These are phyloP conservation scores for Colletotrichum falcatum DNA, from an alignment of 2,329 filamentous ascomycete genomes.

Conservation along the genomic window DNA sequence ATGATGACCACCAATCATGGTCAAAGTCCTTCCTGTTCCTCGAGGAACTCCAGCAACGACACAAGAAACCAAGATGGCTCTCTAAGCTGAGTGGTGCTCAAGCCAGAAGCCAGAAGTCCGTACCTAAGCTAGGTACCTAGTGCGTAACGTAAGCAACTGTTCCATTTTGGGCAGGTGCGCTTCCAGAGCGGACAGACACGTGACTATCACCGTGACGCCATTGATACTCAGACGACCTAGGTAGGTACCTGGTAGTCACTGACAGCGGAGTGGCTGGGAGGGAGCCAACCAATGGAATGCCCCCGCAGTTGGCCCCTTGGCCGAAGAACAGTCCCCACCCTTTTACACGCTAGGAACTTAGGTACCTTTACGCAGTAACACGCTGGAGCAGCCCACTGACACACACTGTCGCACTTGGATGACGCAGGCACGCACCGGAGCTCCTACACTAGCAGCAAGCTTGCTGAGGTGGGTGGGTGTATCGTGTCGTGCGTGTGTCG, in stretches of 20 bases:
- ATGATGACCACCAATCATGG: not conserved
- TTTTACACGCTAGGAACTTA: not conserved
- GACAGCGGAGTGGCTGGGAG: constrained; percentile 19
- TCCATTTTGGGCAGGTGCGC: constrained; percentile 27
- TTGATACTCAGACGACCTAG: constrained; percentile 21
- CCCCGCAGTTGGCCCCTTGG: not conserved
- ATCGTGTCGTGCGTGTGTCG: no score
- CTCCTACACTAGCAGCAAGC: constrained; percentile 33
- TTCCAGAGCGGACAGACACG: constrained; percentile 1
- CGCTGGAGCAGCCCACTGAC: constrained; percentile 17
- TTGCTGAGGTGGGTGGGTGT: constrained; percentile 11
- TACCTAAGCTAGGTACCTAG: no score
- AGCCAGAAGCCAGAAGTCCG: no score
- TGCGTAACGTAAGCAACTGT: not conserved
- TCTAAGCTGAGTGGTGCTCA: no score
- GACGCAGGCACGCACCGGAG: constrained; percentile 36
- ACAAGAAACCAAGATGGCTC: not conserved
- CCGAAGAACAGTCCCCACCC: not conserved
- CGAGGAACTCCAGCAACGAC: not conserved
- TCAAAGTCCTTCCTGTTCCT: not conserved
- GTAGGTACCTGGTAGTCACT: not conserved
- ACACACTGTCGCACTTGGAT: constrained; percentile 29
- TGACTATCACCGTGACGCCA: constrained; percentile 33
- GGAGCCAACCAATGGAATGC: constrained; percentile 23
- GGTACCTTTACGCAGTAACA: no score